Evolutionary conservation across 345 rosid genomes (phyloP), one percentile per base, ranked within the genome.

Genomic region (Ceriops tagal): DNA sequence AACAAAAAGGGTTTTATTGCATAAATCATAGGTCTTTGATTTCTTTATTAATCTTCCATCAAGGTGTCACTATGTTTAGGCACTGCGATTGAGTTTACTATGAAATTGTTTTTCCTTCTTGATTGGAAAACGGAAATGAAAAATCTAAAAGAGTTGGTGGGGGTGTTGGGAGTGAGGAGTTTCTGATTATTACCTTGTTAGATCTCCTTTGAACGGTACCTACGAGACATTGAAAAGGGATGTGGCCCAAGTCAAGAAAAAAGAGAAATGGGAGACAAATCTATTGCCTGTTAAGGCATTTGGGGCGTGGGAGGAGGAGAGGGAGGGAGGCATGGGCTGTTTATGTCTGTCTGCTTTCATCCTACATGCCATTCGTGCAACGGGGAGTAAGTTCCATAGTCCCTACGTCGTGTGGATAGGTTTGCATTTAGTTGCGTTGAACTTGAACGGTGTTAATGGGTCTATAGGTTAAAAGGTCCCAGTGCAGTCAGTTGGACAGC

Each of bases 271-370:
- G 64, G 72, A 39, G 43, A 59, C 67, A 79, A 69, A 60, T 78
- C 62, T 56, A 32, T 59, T 76, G 70, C 69, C 61, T 55, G 66
- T 52, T 27, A 51, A 67, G 65, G 73, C 83, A 76, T 70, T 77
- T 5, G 62, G 80, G 62, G 73, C 7, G 35, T 34, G 35, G 59
- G 59, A 7, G n/a, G 59, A 24, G 10, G 62, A 64, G 37, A 58
- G 21, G 39, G 58, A 68, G 35, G 55, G 34, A 64, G 60, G 73
- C 62, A 68, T 77, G 87, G 73, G 73, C 43, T 74, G 80, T 70
- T 79, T 70, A 51, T 70, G 56, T 46, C n/a, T 81, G 81, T 73
- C 83, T 69, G 75, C 81, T 73, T 66, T 70, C 71, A 8, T 57
- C 34, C 53, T 64, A 7, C 37, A 34, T 34, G 37, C 10, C 10